Conservation (phyloP, 106 monocot genomes). For the Apostasia ramifera region DNA sequence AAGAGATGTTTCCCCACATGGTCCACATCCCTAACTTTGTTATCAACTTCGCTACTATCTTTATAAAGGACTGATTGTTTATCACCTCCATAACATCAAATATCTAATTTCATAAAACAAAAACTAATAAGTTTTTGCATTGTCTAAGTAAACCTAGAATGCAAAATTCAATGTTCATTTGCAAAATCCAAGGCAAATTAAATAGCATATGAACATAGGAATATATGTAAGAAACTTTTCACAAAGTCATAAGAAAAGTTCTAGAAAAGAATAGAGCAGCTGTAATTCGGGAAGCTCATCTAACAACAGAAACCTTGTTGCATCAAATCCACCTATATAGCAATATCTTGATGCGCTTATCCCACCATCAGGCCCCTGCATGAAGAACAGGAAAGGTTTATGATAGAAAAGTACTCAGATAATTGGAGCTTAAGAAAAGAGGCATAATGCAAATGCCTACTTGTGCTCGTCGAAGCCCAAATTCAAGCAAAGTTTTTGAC, state of each 20-base stretch:
- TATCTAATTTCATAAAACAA: no score
- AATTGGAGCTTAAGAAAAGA: background rate
- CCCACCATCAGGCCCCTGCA: conserved; percentile 87
- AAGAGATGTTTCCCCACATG: no score
- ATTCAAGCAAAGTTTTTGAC: conserved; percentile 76
- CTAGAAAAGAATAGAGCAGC: background rate
- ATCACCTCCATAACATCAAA: no score
- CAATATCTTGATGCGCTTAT: conserved; percentile 88
- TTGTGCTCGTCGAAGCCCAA: conserved; percentile 92
- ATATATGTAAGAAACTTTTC: no score
- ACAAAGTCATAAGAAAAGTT: background rate
- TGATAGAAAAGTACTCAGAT: background rate
- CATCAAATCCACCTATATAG: conserved; percentile 98
- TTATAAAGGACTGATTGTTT: no score
- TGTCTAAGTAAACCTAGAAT: no score
- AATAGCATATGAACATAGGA: no score
- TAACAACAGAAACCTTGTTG: conserved; percentile 54
- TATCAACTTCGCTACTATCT: no score
- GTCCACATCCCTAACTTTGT: no score
- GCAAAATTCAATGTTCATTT: background rate
- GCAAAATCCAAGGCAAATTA: no score
- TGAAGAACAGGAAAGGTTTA: conserved; percentile 1
- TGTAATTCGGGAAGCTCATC: background rate
- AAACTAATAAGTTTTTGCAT: no score
- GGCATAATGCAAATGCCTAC: conserved; percentile 15